Percentiles rank a stretch among this genome's conserved stretches.
Evolutionary conservation across 495 filamentous ascomycete species (phyloP).

Genomic region (Astrothelium macrocarpum): DNA sequence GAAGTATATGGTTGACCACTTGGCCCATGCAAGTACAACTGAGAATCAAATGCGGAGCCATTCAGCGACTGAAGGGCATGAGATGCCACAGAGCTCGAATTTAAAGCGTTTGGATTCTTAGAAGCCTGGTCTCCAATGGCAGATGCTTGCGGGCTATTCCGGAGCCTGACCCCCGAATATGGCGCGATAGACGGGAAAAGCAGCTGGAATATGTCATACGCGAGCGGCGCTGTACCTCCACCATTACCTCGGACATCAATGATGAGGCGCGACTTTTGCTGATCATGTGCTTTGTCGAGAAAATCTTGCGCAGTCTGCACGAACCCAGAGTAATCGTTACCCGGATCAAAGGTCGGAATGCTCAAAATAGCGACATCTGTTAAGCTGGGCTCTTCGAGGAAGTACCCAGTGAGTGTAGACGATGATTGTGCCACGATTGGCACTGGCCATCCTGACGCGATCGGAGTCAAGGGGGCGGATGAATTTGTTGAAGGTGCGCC

Average conservation of each 20-base stretch:
- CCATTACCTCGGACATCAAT: slow-evolving; percentile 47
- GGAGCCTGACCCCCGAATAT: neutral
- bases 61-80: neutral
- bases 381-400: neutral
- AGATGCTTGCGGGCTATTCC: neutral
- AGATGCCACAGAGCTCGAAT: neutral
- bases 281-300: slow-evolving; percentile 22
- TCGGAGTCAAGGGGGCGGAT: neutral
- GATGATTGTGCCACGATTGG: neutral
- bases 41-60: neutral
- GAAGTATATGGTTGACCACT: slow-evolving; percentile 35
- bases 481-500: neutral
- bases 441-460: neutral
- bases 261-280: slow-evolving; percentile 35
- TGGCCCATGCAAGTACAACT: neutral
- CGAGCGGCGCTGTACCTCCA: slow-evolving; percentile 38
- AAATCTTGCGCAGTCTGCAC: slow-evolving; percentile 34
- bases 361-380: slow-evolving; percentile 36
- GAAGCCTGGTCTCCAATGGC: neutral
- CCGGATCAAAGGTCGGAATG: slow-evolving; percentile 38
- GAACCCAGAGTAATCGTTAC: slow-evolving; percentile 29
- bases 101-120: neutral
- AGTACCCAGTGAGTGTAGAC: slow-evolving; percentile 9
- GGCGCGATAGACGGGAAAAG: slow-evolving; percentile 12
- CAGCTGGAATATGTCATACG: slow-evolving; percentile 41